Evolutionary conservation across 805 yeast genomes (phyloP), one percentile per base, ranked within the genome.

Genomic region (Phaffomyces opuntiae): DNA sequence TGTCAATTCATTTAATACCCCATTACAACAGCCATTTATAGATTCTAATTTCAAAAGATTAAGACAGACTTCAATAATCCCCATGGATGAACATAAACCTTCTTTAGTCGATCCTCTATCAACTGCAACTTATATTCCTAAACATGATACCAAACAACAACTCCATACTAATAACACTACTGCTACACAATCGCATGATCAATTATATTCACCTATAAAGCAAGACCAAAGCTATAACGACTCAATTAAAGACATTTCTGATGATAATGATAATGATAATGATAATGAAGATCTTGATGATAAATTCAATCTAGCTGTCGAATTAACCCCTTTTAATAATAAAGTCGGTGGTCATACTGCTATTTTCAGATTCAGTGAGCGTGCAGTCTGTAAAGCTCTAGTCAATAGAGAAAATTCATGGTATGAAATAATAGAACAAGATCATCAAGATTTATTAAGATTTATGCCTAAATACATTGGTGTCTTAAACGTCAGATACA

Each of bases 341-440:
- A 89, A 87, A 60, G 98, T 93, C 21, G 99, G 99, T 8, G 99
- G 99, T 0, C 99, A 93, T 62, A 91, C 97, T 0, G 97, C 97
- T 1, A 89, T 93, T 33, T 93, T 91, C 68, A 77, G 91, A 52
- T 93, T 93, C 61, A 84, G 95, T 5, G 86, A 81, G 54, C 73
- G 87, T 48, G 98, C 97, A 0, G 96, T 93, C 16, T 93, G 98
- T 64, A 93, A 93, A 64, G 93, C 93, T 1, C 70, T 95, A 49
- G 87, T 89, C 49, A 88, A 87, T 56, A 74, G 96, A 47, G 99
- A 93, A 60, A 87, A 93, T 65, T 67, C 72, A 50, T 90, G 96
- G 84, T 93, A 93, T 64, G 99, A 93, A 62, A 80, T 82, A 5
- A 82, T 93, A 39, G 98, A 93, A 65, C 64, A 72, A 35, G 69